phyloP scores from a whole-genome alignment of 83 land plant genomes.

The Picea abies region DNA sequence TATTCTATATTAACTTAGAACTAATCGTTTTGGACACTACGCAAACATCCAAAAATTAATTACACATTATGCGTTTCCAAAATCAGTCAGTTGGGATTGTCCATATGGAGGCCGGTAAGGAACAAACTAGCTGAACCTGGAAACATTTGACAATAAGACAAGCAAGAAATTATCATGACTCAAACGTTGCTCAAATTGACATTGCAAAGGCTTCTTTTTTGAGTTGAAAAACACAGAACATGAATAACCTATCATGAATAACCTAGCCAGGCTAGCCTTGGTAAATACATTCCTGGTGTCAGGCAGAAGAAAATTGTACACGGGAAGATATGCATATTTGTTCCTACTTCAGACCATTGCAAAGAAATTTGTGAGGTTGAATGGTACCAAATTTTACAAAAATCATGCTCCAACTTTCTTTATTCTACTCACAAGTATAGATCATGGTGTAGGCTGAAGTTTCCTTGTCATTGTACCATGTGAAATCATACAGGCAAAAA shows the following conservation, averaged over 20 bases:
- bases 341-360: too few relatives aligned
- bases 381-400: too few relatives aligned
- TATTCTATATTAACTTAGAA: background rate
- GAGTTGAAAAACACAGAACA: background rate
- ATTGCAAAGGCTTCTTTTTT: constrained; percentile 4
- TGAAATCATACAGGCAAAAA: too few relatives aligned
- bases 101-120: background rate
- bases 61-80: background rate
- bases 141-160: background rate
- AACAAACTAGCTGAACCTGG: background rate
- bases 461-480: too few relatives aligned
- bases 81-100: too few relatives aligned
- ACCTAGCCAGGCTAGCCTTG: background rate
- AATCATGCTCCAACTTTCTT: too few relatives aligned
- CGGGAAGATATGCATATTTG: background rate
- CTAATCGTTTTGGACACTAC: background rate
- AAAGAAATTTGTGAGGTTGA: too few relatives aligned
- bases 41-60: background rate
- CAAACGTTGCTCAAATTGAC: background rate
- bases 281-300: too few relatives aligned
- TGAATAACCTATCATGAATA: background rate
- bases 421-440: too few relatives aligned
- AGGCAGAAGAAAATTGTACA: too few relatives aligned
- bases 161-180: background rate
- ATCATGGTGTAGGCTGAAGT: too few relatives aligned